Evolutionary conservation across 352 stramenopile species (phyloP), one percentile per base, ranked within the genome.

Genomic region (Blastocystis sp.): DNA sequence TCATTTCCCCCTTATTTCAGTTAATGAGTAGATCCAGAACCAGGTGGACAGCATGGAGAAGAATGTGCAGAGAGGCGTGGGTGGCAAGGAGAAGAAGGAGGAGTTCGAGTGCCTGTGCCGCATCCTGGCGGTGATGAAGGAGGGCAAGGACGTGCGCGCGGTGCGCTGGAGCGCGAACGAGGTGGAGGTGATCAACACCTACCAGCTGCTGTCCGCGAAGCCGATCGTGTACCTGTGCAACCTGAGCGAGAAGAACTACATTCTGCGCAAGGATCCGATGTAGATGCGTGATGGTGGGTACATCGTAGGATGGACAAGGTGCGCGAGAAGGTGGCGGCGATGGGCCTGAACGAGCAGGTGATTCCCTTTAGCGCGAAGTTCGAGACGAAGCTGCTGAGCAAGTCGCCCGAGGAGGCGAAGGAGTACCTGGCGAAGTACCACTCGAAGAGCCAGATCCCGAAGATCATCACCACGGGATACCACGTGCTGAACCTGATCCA

Each of bases 211-310:
- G 65, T 97, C 95, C 14, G 94, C 94, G 62, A 98, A 98, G 92
- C 94, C 95, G 0, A 93, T 96, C n/a, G 96, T 99, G 45, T 99
- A 98, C 92, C 92, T 99, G 34, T 95, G 98, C 63, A 99, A 99
- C 91, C 93, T 99, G 71, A 98, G 93, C 89, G 97, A 98, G 92
- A 97, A 96, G 90, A 96, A 97, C 90, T 99, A 98, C 92, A 93
- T 99, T 84, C 93, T 95, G 84, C 99, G 99, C 92, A 92, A 94
- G 88, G 98, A 97, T 93, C 98, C 98, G 92, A 79, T 74, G 70
- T 95, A 95, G 91, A 3, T 0, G 2, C 24, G 38, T 9, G 38
- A 9, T 3, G 10, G 7, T 28, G 19, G 45, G 40, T 66, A 0
- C n/a, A 45, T 7, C 28, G 59, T 81, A 97, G 94, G 94, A 91